Evolutionary conservation across 345 rosid species (phyloP).

Genomic region (Moringa oleifera): DNA sequence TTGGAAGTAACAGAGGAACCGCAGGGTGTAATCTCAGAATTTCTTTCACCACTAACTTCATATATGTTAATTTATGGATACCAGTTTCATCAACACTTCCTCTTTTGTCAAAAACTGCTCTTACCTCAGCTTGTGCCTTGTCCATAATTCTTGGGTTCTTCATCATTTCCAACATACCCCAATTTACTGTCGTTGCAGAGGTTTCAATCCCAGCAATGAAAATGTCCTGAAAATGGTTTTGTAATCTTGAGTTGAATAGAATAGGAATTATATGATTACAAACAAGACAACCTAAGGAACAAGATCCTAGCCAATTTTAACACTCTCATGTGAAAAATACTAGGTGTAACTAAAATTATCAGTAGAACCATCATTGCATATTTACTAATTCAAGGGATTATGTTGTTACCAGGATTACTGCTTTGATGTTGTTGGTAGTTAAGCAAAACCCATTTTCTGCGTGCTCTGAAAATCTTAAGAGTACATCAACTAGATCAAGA

Average conservation of each 20-base stretch:
- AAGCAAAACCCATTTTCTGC: conserved; percentile 17
- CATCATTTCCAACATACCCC: conserved; percentile 31
- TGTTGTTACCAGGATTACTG: too few species aligned
- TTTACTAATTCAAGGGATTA: too few species aligned
- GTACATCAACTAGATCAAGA: conserved; percentile 36
- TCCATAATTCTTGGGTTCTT: conserved; percentile 21
- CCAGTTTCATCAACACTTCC: conserved; percentile 12
- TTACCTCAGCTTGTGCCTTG: conserved; percentile 26
- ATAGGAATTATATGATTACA: background rate
- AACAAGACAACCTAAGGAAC: background rate
- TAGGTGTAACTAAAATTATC: too few species aligned
- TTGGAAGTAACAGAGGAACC: conserved; percentile 20
- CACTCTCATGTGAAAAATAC: too few species aligned
- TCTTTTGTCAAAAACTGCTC: conserved; percentile 11
- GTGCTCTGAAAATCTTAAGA: conserved; percentile 20
- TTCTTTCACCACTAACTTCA: conserved; percentile 26
- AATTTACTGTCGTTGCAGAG: conserved; percentile 17
- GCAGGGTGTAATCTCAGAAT: conserved; percentile 28
- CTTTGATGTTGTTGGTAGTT: conserved; percentile 6
- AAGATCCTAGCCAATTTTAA: too few species aligned
- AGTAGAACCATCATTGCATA: too few species aligned
- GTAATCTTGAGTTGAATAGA: too few species aligned
- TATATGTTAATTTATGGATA: conserved; percentile 12
- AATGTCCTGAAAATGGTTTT: conserved; percentile 18
- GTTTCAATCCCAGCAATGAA: conserved; percentile 30